Evolutionary conservation across 208 protist genomes (phyloP).

Genomic region (Kentomonas sorsogonicus): DNA sequence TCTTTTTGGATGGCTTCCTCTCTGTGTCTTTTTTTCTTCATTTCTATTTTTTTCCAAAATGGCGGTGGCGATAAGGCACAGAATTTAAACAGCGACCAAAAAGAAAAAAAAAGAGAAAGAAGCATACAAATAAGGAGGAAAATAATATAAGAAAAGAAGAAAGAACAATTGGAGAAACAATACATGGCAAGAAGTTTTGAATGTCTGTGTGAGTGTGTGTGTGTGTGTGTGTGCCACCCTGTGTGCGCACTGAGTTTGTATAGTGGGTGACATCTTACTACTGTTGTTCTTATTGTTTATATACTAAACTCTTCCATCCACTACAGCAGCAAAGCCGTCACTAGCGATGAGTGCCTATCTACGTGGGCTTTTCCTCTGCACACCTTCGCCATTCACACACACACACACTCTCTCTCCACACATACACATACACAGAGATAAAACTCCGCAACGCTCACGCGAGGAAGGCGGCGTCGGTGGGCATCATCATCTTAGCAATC

Average conservation of each 20-base stretch:
- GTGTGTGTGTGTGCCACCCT: not conserved
- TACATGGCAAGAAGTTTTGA: constrained; percentile 4
- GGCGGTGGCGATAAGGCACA: too few relatives aligned
- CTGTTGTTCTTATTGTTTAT: not conserved
- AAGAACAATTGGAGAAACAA: constrained; percentile 14
- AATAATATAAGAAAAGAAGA: constrained; percentile 18
- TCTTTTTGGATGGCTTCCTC: not conserved
- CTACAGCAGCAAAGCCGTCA: constrained; percentile 2
- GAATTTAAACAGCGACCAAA: not conserved
- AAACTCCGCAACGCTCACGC: too few relatives aligned
- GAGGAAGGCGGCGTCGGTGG: constrained; percentile 50
- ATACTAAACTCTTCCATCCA: not conserved
- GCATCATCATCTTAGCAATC: constrained; percentile 63
- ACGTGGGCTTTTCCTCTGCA: not conserved
- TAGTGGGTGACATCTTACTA: not conserved
- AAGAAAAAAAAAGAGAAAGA: constrained; percentile 13
- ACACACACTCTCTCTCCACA: constrained; percentile 4
- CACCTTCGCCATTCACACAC: not conserved
- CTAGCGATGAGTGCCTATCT: not conserved
- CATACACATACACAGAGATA: constrained; percentile 1
- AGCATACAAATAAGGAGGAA: constrained; percentile 1
- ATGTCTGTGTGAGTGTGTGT: not conserved
- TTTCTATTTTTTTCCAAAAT: constrained; percentile 1
- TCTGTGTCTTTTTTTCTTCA: not conserved
- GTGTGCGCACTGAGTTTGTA: not conserved